These are phyloP conservation scores for Scortechinia acanthostroma DNA, from an alignment of 2,329 filamentous ascomycete species.

Conservation along the genomic window DNA sequence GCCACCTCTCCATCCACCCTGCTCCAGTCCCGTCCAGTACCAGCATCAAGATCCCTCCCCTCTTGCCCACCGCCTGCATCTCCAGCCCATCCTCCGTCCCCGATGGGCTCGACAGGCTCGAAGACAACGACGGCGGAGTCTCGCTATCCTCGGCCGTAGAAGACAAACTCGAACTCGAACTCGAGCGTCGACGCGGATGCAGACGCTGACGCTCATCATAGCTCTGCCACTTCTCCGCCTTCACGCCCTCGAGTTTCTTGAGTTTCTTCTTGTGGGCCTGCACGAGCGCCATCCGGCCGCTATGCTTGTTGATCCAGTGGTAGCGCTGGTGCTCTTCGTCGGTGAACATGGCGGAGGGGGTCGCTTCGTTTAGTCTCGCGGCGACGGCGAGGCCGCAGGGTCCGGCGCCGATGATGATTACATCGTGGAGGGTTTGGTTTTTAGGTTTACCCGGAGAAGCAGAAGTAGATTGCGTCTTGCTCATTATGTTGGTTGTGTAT, in stretches of 20 bases:
- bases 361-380: slow-evolving; percentile 63
- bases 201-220: no score
- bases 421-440: slow-evolving; percentile 60
- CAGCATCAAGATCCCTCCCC: slow-evolving; percentile 40
- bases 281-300: slow-evolving; percentile 42
- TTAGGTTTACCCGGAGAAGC: no score
- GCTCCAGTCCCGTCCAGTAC: slow-evolving; percentile 61
- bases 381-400: slow-evolving; percentile 71
- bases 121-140: background rate
- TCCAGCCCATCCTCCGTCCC: background rate
- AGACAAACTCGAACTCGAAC: background rate
- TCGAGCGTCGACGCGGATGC: background rate
- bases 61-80: background rate
- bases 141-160: background rate
- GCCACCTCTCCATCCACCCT: slow-evolving; percentile 67
- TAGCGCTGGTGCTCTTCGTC: slow-evolving; percentile 79
- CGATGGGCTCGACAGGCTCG: background rate
- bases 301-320: slow-evolving; percentile 67
- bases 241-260: slow-evolving; percentile 15
- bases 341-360: slow-evolving; percentile 73
- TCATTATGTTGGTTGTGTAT: no score
- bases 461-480: no score
- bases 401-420: slow-evolving; percentile 69
- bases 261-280: slow-evolving; percentile 12
- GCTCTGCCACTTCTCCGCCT: slow-evolving; percentile 12